Percentiles rank a stretch among this genome's conserved stretches.
Evolutionary conservation across 2,329 filamentous ascomycete genomes (phyloP).

Genomic region (Emergomyces orientalis): DNA sequence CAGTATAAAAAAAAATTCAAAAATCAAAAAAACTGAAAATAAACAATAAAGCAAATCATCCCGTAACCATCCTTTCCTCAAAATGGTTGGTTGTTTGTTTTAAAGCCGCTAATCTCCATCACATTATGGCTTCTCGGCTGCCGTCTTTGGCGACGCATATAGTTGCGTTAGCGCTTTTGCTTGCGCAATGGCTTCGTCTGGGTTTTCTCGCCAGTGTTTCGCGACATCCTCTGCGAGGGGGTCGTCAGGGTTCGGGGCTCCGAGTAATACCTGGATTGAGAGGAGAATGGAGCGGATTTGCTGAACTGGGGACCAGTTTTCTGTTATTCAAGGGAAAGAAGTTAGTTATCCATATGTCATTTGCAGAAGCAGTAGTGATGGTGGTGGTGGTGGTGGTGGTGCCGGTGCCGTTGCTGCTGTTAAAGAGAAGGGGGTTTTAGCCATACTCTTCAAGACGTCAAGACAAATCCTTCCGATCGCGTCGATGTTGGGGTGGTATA

Average conservation of each 20-base stretch:
- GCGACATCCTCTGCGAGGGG: constrained; percentile 97
- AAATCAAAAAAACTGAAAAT: background rate
- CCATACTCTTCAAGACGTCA: constrained; percentile 88
- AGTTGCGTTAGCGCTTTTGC: constrained; percentile 85
- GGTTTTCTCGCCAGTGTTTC: constrained; percentile 95
- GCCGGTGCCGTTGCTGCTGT: constrained; percentile 1
- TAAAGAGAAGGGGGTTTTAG: constrained; percentile 2
- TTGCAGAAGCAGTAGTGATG: background rate
- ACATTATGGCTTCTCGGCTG: background rate
- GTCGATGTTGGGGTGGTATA: constrained; percentile 98
- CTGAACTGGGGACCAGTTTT: constrained; percentile 96
- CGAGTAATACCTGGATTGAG: constrained; percentile 92
- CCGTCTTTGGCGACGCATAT: constrained; percentile 46
- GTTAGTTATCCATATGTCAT: constrained; percentile 13
- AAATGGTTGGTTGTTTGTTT: background rate
- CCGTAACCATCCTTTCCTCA: background rate
- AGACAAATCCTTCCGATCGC: constrained; percentile 94
- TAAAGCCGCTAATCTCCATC: background rate
- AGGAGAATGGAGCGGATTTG: constrained; percentile 98
- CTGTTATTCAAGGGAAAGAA: constrained; percentile 38
- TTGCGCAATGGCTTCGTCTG: constrained; percentile 82
- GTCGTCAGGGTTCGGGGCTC: constrained; percentile 94
- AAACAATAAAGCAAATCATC: background rate
- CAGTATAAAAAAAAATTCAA: background rate
- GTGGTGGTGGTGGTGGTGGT: background rate